Conservation (phyloP, 2,329 filamentous ascomycete species). For the Penicillium janthinellum region DNA sequence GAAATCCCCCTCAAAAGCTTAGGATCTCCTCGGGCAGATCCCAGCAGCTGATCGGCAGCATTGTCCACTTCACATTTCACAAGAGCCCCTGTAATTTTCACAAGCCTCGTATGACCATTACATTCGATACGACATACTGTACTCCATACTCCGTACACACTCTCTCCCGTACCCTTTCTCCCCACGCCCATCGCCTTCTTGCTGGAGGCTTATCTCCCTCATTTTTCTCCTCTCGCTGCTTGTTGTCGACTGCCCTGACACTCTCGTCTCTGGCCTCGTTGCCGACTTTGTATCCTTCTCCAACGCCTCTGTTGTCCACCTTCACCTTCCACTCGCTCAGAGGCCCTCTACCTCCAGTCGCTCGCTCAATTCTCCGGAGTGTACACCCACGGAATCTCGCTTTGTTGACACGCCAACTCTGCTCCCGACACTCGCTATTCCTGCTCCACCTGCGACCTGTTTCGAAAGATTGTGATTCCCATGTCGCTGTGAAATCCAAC, state of each 20-base stretch:
- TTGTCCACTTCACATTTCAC: not conserved
- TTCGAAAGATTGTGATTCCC: not conserved
- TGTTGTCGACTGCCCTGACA: not conserved
- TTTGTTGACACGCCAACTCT: conserved; percentile 14
- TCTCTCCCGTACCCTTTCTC: not conserved
- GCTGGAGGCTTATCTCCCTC: conserved; percentile 6
- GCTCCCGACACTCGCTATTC: not conserved
- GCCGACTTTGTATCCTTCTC: not conserved
- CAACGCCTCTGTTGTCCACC: not conserved
- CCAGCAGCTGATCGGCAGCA: conserved; percentile 7
- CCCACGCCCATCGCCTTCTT: conserved; percentile 6
- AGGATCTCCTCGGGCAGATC: conserved; percentile 7
- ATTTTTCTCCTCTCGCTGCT: conserved; percentile 4
- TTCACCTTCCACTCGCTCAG: conserved; percentile 1
- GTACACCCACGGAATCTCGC: conserved; percentile 8
- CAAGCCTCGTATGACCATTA: not conserved
- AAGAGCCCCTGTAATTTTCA: conserved; percentile 4
- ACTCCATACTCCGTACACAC: too few relatives aligned
- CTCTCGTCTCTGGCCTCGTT: not conserved
- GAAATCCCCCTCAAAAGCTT: not conserved
- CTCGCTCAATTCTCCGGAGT: conserved; percentile 22
- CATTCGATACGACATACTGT: not conserved
- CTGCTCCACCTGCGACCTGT: conserved; percentile 3
- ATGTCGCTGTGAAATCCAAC: not conserved
- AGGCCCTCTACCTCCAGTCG: conserved; percentile 15